Base-by-base conservation (phyloP, 2,329 filamentous ascomycete species). In the Trichoderma lentiforme region DNA sequence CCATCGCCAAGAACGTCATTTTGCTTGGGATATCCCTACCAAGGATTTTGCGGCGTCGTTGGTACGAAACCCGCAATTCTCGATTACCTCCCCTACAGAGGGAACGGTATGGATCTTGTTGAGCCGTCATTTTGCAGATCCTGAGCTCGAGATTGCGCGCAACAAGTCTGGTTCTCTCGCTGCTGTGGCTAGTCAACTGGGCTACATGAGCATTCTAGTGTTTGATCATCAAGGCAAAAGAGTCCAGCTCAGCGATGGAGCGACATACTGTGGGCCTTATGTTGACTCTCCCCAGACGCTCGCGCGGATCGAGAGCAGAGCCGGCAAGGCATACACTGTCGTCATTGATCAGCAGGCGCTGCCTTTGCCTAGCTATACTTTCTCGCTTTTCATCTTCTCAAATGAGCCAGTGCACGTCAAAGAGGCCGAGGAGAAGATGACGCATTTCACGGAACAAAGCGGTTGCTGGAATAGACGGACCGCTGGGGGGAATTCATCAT, bases 231-330 rank as follows among this genome's bases (percentile, higher is more conserved):
- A 86, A 51, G 95, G 95, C 3, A 85, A 89, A 43, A 88, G 90
- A 63, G 90, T 98, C 0, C 91, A 93, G 75, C 85, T 96, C 15
- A 90, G 89, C 68, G 93, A 95, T 71, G 89, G 89, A 7, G 88
- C 90, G 28, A 80, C 93, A 0, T 90, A 93, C 76, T 90, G 92
- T 43, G 92, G 92, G 0, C 93, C 93, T n/a, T 97, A 93, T 74
- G 94, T 98, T 39, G 95, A 98, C 81, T 97, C 95, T 3, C 94
- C 94, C 1, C 97, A 98, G 80, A 97, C 93, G 0, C 88, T 99
- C 8, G 89, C 97, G 58, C 91, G 92, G 72, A 87, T 97, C 4
- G 75, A 80, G 12, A 75, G 80, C 6, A 75, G 75, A 36, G 82
- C 84, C 4, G 80, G 79, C n/a, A 83, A 80, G 60, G 76, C 78